Percentiles rank a stretch among this genome's conserved stretches.
Conservation (phyloP, 257 asterid genomes). For the Nicotiana benthamiana region DNA sequence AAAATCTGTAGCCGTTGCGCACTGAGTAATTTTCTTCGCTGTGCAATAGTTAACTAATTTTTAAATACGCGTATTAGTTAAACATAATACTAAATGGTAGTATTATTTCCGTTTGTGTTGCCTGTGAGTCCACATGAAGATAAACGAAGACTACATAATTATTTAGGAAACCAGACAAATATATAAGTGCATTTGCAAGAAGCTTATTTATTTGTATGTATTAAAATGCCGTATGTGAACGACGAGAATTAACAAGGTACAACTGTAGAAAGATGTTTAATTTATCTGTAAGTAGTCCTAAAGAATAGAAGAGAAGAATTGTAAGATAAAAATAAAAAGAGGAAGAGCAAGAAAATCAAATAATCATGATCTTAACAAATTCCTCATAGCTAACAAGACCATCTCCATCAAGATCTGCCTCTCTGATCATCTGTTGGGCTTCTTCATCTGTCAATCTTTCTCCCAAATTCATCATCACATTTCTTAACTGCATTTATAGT, state of each 20-base stretch:
- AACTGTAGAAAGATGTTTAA: not conserved
- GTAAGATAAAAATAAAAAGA: not conserved
- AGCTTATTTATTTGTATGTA: not conserved
- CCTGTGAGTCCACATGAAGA: not conserved
- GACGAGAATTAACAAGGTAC: not conserved
- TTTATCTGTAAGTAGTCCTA: not conserved
- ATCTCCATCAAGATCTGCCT: slow-evolving; percentile 63
- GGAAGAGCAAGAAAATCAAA: not conserved
- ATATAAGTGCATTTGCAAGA: not conserved
- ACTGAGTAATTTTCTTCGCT: too few relatives aligned
- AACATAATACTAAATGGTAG: not conserved
- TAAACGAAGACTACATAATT: not conserved
- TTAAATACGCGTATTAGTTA: not conserved
- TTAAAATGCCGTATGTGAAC: not conserved
- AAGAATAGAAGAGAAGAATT: not conserved
- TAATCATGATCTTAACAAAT: slow-evolving; percentile 56
- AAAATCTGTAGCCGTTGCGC: too few relatives aligned
- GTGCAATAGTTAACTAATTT: too few relatives aligned
- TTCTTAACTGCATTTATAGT: slow-evolving; percentile 38
- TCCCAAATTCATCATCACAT: slow-evolving; percentile 69
- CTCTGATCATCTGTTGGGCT: slow-evolving; percentile 66
- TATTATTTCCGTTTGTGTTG: not conserved
- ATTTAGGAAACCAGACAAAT: not conserved
- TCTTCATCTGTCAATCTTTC: slow-evolving; percentile 63
- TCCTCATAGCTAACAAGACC: slow-evolving; percentile 62